These are phyloP conservation scores for Lachnellula suecica DNA, from an alignment of 2,329 filamentous ascomycete species.

Conservation along the genomic window DNA sequence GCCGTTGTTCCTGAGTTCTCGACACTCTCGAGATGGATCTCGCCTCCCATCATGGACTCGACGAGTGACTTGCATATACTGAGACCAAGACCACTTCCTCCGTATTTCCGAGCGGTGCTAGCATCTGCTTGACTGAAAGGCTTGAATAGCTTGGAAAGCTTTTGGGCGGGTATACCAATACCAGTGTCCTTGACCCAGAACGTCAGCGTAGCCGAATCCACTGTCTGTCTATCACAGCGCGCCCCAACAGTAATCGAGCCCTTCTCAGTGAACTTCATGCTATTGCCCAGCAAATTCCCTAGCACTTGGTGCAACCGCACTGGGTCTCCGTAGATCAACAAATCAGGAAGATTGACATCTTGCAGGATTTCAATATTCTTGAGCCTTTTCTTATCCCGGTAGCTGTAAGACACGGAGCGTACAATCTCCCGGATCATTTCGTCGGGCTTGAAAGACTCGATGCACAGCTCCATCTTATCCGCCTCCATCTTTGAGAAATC, in stretches of 20 bases:
- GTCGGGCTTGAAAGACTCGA: slow-evolving; percentile 65
- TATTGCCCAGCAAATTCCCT: slow-evolving; percentile 88
- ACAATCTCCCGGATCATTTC: slow-evolving; percentile 68
- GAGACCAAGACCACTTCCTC: slow-evolving; percentile 84
- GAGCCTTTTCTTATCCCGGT: slow-evolving; percentile 60
- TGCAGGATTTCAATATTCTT: slow-evolving; percentile 64
- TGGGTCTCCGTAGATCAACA: slow-evolving; percentile 70
- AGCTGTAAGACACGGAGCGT: slow-evolving; percentile 64
- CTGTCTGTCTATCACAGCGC: slow-evolving; percentile 67
- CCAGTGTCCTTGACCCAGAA: slow-evolving; percentile 89
- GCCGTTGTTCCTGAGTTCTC: slow-evolving; percentile 69
- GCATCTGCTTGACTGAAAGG: slow-evolving; percentile 92
- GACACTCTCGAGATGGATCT: slow-evolving; percentile 77
- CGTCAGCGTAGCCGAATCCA: slow-evolving; percentile 69
- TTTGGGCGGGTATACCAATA: slow-evolving; percentile 83
- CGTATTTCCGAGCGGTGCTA: slow-evolving; percentile 86
- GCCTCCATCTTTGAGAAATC: slow-evolving; percentile 95
- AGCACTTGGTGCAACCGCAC: slow-evolving; percentile 67
- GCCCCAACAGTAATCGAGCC: slow-evolving; percentile 85
- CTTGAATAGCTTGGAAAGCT: slow-evolving; percentile 82
- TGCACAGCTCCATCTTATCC: slow-evolving; percentile 79
- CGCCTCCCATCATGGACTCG: slow-evolving; percentile 86
- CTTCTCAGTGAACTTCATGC: slow-evolving; percentile 88
- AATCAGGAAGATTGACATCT: slow-evolving; percentile 65
- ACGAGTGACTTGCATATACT: slow-evolving; percentile 95